Percentiles rank a stretch among this genome's conserved stretches.
Evolutionary conservation across 208 protist genomes (phyloP).

Genomic region (Leishmania guyanensis): DNA sequence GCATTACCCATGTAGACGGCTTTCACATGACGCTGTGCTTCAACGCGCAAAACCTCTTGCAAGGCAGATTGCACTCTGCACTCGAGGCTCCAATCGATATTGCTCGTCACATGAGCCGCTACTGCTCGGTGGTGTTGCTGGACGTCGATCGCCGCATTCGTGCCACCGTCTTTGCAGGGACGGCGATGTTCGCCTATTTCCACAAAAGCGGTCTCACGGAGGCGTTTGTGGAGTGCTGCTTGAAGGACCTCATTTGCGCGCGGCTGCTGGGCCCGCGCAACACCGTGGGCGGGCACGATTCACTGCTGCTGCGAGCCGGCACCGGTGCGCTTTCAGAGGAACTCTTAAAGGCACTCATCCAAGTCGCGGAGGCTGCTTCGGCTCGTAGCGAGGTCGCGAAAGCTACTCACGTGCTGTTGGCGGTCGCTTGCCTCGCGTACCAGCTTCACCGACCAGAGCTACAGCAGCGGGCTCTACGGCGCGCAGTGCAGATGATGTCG

Average conservation of each 20-base stretch:
- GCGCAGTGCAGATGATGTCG: conserved; percentile 59
- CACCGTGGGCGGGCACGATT: conserved; percentile 33
- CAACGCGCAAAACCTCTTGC: conserved; percentile 52
- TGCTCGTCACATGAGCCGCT: conserved; percentile 50
- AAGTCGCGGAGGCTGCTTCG: conserved; percentile 59
- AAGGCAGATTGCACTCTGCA: conserved; percentile 30
- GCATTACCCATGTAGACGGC: conserved; percentile 66
- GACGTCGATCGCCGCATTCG: conserved; percentile 38
- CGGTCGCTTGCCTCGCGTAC: conserved; percentile 37
- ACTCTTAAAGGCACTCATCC: conserved; percentile 57
- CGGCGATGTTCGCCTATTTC: conserved; percentile 76
- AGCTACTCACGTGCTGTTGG: conserved; percentile 60
- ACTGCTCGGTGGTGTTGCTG: conserved; percentile 67
- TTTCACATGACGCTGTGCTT: conserved; percentile 81
- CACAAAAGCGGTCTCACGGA: conserved; percentile 52
- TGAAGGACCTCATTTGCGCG: conserved; percentile 56
- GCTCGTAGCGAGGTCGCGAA: conserved; percentile 45
- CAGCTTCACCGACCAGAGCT: conserved; percentile 27
- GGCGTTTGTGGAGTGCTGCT: conserved; percentile 71
- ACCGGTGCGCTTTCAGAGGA: conserved; percentile 36
- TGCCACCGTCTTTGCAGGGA: conserved; percentile 37
- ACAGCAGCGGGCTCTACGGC: conserved; percentile 44
- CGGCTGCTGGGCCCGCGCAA: conserved; percentile 66
- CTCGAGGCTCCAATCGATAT: conserved; percentile 72
- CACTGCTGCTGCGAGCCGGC: conserved; percentile 35